Percentiles rank a stretch among this genome's conserved stretches.
These are phyloP conservation scores for Fusarium sp. DNA, from an alignment of 2,329 filamentous ascomycete species.

Conservation along the genomic window DNA sequence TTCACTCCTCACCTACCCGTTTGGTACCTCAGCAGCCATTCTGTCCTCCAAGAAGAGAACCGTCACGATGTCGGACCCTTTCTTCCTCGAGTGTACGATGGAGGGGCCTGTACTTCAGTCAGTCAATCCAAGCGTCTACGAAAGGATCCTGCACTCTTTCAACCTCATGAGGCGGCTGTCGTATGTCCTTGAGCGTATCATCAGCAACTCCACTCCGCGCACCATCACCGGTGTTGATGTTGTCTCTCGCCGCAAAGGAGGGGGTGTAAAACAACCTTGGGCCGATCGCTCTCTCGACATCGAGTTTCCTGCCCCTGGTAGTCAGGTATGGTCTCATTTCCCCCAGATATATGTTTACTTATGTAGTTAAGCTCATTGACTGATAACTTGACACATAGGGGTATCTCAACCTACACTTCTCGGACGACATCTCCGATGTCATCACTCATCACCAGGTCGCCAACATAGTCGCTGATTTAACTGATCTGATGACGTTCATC, in stretches of 20 bases:
- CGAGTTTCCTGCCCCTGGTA: conserved; percentile 3
- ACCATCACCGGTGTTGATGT: neutral
- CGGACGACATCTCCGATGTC: neutral
- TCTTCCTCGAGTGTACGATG: neutral
- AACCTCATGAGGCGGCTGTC: neutral
- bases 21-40: neutral
- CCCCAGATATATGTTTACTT: neutral
- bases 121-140: conserved; percentile 1
- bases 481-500: conserved; percentile 2
- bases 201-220: neutral
- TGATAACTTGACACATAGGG: conserved; percentile 3
- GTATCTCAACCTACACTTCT: neutral
- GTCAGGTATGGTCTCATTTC: conserved; percentile 1
- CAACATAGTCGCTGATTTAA: neutral
- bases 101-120: neutral
- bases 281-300: neutral
- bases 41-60: neutral
- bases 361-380: neutral
- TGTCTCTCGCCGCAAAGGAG: neutral
- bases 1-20: neutral
- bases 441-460: neutral
- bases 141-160: neutral
- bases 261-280: neutral
- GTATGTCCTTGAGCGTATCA: neutral
- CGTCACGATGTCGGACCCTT: neutral